Evolutionary conservation across 108 stramenopile genomes (phyloP), one percentile per base, ranked within the genome.

Genomic region (Cyclotella cryptica): DNA sequence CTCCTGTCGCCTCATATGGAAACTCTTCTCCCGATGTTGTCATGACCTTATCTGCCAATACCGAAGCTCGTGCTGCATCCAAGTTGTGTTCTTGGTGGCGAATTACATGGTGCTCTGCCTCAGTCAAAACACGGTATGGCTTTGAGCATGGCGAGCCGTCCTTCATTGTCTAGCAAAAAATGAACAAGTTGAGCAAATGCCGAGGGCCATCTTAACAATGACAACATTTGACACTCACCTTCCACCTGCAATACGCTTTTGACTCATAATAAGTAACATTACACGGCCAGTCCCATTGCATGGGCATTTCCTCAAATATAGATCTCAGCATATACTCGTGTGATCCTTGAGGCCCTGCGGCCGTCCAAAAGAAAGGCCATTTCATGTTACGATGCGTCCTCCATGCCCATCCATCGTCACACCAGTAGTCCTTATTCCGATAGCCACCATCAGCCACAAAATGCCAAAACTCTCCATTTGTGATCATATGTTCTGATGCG

Each of bases 241-340:
- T 97, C 97, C 97, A 98, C 47, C 85, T 86, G 62, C 93, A 91
- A 72, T 89, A 98, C 10, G 98, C 97, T 54, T 91, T 85, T 19
- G 96, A 94, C 66, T 98, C 98, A 78, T 97, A 96, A 66, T 96
- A 96, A 45, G 94, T 98, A 10, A 96, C 93, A 72, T 95, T 87
- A n/a, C 94, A 97, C 0, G 98, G 98, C 96, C 96, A 97, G 49
- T 90, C 88, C 95, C 93, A 95, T 24, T 85, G 91, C 95, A 98
- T 94, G 24, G 86, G 69, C 57, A 96, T 80, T 52, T 87, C 89
- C 49, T 96, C 90, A 77, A 98, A 97, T 69, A 95, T 80, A n/a
- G 89, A 88, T 35, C 98, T 92, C 45, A 98, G 88, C 26, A 75
- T 81, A 79, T 91, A 98, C 67, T 96, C 88, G 70, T 98, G 88